Evolutionary conservation across 768 basidiomycete genomes (phyloP).

Genomic region (Boletus bicolor): DNA sequence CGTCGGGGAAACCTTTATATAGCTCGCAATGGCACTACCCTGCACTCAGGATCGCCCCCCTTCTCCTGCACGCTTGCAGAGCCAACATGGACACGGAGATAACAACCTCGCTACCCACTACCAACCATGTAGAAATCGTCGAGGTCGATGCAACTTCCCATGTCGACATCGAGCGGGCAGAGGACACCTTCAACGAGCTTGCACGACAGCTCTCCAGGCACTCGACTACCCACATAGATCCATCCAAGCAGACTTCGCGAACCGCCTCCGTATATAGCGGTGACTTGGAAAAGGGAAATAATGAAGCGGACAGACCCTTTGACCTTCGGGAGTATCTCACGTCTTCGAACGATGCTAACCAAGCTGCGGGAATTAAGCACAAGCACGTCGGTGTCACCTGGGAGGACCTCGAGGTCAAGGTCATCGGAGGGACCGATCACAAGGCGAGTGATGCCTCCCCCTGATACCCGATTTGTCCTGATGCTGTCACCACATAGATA

Average conservation of each 20-base stretch:
- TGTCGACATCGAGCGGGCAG: constrained; percentile 50
- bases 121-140: constrained; percentile 16
- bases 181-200: constrained; percentile 54
- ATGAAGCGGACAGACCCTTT: constrained; percentile 37
- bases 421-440: constrained; percentile 49
- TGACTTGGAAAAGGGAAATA: constrained; percentile 42
- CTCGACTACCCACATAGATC: neutral
- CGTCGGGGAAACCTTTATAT: constrained; percentile 10
- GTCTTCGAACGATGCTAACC: constrained; percentile 62
- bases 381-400: constrained; percentile 77
- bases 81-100: constrained; percentile 9
- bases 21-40: neutral
- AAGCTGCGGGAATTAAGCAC: constrained; percentile 63
- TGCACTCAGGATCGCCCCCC: neutral
- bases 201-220: constrained; percentile 35
- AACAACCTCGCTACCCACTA: neutral
- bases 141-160: constrained; percentile 29
- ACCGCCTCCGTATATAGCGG: constrained; percentile 27
- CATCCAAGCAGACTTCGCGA: constrained; percentile 19
- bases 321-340: constrained; percentile 68
- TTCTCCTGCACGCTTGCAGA: neutral
- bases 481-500: constrained; percentile 30
- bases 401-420: constrained; percentile 65
- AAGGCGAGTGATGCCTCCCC: constrained; percentile 41
- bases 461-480: neutral